These are phyloP conservation scores for Colletotrichum aenigma DNA, from an alignment of 2,329 filamentous ascomycete species.

Conservation along the genomic window DNA sequence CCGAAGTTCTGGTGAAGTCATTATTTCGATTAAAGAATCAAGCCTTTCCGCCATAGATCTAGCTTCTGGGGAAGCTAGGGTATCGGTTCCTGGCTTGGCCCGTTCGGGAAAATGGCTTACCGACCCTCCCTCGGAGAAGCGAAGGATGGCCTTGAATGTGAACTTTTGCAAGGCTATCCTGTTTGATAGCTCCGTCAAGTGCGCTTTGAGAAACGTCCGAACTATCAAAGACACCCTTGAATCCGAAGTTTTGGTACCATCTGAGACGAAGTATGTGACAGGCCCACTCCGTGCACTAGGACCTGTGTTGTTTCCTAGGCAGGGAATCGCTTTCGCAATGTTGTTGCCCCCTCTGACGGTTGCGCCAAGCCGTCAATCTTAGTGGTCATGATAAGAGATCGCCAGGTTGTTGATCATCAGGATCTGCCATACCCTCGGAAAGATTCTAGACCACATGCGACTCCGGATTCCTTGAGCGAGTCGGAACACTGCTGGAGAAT, in stretches of 20 bases:
- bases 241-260: neutral
- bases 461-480: neutral
- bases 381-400: neutral
- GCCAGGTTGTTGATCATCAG: neutral
- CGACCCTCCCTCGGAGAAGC: neutral
- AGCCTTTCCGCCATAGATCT: neutral
- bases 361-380: neutral
- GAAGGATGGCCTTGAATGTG: neutral
- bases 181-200: neutral
- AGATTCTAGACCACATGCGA: neutral
- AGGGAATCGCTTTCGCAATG: neutral
- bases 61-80: neutral
- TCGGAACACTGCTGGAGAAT: neutral
- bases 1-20: neutral
- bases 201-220: neutral
- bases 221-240: neutral
- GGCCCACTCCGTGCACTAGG: neutral
- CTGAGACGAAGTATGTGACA: conserved; percentile 7
- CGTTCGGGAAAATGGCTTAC: neutral
- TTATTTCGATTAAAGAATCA: neutral
- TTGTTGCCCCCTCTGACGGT: neutral
- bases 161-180: neutral
- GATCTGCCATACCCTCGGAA: neutral
- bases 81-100: neutral
- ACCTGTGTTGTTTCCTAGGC: neutral